Conservation (phyloP, 2,329 filamentous ascomycete species). For the Colletotrichum eleusines region DNA sequence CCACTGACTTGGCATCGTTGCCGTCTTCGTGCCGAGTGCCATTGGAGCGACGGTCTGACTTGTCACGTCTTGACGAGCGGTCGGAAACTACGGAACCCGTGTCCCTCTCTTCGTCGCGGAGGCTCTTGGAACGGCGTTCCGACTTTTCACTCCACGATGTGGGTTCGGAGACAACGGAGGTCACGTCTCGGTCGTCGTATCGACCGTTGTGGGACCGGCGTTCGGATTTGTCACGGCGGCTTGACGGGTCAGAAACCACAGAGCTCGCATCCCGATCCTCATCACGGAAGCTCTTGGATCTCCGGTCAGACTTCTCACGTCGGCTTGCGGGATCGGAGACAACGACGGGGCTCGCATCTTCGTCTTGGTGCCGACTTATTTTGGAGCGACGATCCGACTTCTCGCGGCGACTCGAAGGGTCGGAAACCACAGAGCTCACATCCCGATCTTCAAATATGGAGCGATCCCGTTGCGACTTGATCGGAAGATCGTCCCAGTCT, state of each 20-base stretch:
- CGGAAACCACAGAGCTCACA: slow-evolving; percentile 63
- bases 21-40: slow-evolving; percentile 57
- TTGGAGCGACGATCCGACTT: slow-evolving; percentile 53
- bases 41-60: slow-evolving; percentile 53
- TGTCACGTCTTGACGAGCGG: slow-evolving; percentile 49
- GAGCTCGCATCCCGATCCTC: slow-evolving; percentile 63
- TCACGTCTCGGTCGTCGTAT: slow-evolving; percentile 58
- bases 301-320: slow-evolving; percentile 51
- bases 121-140: slow-evolving; percentile 52
- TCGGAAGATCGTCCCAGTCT: slow-evolving; percentile 35
- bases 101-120: slow-evolving; percentile 56
- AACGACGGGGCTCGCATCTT: slow-evolving; percentile 62
- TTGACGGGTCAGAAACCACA: slow-evolving; percentile 48
- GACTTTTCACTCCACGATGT: slow-evolving; percentile 49
- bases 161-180: slow-evolving; percentile 62
- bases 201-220: slow-evolving; percentile 26
- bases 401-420: slow-evolving; percentile 51
- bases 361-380: slow-evolving; percentile 57
- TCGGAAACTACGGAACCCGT: slow-evolving; percentile 64
- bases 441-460: slow-evolving; percentile 57
- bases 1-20: slow-evolving; percentile 62
- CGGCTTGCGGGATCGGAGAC: slow-evolving; percentile 58
- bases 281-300: slow-evolving; percentile 52
- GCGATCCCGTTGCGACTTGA: slow-evolving; percentile 43
- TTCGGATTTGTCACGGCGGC: slow-evolving; percentile 29